Conservation (phyloP, 78 protist genomes). For the Emiliania huxleyi region DNA sequence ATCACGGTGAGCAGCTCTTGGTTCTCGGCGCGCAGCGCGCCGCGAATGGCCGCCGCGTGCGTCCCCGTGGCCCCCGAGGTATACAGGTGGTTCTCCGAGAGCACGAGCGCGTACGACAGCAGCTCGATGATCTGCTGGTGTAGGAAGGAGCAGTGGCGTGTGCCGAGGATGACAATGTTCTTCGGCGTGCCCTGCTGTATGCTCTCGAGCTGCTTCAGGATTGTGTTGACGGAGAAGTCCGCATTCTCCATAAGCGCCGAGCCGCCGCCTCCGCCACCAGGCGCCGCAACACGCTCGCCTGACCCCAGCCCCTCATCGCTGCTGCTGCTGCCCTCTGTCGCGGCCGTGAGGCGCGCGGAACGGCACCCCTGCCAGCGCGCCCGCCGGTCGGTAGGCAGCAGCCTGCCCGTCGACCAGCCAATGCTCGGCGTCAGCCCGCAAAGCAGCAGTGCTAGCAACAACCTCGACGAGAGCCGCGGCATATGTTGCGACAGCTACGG, state of each 20-base stretch:
- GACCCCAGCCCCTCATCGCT: background rate
- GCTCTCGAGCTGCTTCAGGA: constrained; percentile 6
- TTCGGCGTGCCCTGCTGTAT: constrained; percentile 35
- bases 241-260: background rate
- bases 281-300: background rate
- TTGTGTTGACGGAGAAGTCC: background rate
- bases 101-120: constrained; percentile 12
- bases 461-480: too few species aligned
- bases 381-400: background rate
- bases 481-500: too few species aligned
- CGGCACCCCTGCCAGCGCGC: background rate
- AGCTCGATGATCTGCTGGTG: constrained; percentile 37
- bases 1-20: background rate
- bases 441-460: too few species aligned
- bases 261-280: background rate
- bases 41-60: constrained; percentile 4
- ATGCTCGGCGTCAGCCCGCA: too few species aligned
- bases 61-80: constrained; percentile 23
- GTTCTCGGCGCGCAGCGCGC: constrained; percentile 15
- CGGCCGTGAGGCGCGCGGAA: background rate
- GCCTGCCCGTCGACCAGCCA: too few species aligned
- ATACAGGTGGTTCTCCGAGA: background rate
- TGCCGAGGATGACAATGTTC: constrained; percentile 18
- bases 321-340: background rate
- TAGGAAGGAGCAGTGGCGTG: constrained; percentile 6